phyloP scores from a whole-genome alignment of 768 basidiomycete species.

The Tulasnella sp. region DNA sequence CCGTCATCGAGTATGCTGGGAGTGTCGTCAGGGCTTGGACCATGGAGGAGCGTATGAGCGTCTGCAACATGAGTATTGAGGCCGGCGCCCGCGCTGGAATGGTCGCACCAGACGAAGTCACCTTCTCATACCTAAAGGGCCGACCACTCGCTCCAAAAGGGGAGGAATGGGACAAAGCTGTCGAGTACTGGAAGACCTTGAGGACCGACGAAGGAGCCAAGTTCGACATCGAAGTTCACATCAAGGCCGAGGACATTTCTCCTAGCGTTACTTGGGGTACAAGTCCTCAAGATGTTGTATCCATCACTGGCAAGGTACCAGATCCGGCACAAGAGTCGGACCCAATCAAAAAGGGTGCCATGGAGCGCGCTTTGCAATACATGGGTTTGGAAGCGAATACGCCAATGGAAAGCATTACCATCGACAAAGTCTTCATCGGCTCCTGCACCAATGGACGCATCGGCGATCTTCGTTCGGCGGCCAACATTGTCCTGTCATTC shows the following conservation, averaged over 20 bases:
- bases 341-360: conserved; percentile 60
- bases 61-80: conserved; percentile 95
- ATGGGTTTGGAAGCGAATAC: conserved; percentile 82
- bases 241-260: conserved; percentile 78
- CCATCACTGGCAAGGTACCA: conserved; percentile 78
- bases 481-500: conserved; percentile 63
- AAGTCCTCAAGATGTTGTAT: conserved; percentile 81
- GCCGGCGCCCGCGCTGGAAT: conserved; percentile 90
- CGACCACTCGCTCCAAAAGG: conserved; percentile 75
- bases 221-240: conserved; percentile 77
- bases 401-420: conserved; percentile 68
- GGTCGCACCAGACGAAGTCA: conserved; percentile 85
- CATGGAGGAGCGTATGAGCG: conserved; percentile 89
- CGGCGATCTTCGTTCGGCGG: conserved; percentile 86
- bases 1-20: conserved; percentile 89
- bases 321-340: conserved; percentile 66
- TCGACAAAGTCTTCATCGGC: conserved; percentile 92
- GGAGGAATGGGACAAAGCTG: conserved; percentile 82
- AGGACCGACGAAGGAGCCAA: conserved; percentile 76
- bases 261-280: conserved; percentile 94
- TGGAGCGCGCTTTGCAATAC: conserved; percentile 73
- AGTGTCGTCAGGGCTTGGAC: conserved; percentile 77
- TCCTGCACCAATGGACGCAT: conserved; percentile 95
- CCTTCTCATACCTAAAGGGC: conserved; percentile 76
- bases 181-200: conserved; percentile 80